phyloP scores from a whole-genome alignment of 2,329 filamentous ascomycete species.

The Beauveria sp. region DNA sequence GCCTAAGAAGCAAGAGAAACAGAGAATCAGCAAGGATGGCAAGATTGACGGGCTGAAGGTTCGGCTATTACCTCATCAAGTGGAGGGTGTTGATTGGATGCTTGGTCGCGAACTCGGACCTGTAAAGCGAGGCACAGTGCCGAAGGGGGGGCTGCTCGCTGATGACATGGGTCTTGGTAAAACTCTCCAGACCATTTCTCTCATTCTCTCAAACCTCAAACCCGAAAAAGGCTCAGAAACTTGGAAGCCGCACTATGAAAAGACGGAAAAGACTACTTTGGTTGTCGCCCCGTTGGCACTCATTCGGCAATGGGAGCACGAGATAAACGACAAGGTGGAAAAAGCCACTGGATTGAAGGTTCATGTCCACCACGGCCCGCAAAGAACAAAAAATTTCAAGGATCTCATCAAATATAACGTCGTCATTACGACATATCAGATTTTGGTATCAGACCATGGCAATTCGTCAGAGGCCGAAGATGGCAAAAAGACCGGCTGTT shows the following conservation, averaged over 20 bases:
- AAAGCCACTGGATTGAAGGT: conserved; percentile 66
- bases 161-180: conserved; percentile 98
- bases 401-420: conserved; percentile 84
- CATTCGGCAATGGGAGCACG: conserved; percentile 94
- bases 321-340: conserved; percentile 77
- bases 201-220: conserved; percentile 77
- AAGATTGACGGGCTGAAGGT: conserved; percentile 73
- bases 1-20: conserved; percentile 15
- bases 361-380: conserved; percentile 83
- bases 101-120: conserved; percentile 80
- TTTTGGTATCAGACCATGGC: conserved; percentile 83
- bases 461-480: conserved; percentile 54
- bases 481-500: conserved; percentile 69
- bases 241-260: conserved; percentile 61
- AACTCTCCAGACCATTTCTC: conserved; percentile 85
- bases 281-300: conserved; percentile 89
- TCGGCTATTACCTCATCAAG: conserved; percentile 84
- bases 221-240: conserved; percentile 48
- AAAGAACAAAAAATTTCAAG: conserved; percentile 68
- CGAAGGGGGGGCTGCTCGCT: conserved; percentile 89
- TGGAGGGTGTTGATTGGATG: conserved; percentile 95
- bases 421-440: conserved; percentile 95
- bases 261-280: conserved; percentile 70
- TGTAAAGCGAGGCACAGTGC: conserved; percentile 71
- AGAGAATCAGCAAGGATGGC: conserved; percentile 34